Evolutionary conservation across 2,329 filamentous ascomycete genomes (phyloP), one percentile per base, ranked within the genome.

Genomic region (Tolypocladium tundrense): DNA sequence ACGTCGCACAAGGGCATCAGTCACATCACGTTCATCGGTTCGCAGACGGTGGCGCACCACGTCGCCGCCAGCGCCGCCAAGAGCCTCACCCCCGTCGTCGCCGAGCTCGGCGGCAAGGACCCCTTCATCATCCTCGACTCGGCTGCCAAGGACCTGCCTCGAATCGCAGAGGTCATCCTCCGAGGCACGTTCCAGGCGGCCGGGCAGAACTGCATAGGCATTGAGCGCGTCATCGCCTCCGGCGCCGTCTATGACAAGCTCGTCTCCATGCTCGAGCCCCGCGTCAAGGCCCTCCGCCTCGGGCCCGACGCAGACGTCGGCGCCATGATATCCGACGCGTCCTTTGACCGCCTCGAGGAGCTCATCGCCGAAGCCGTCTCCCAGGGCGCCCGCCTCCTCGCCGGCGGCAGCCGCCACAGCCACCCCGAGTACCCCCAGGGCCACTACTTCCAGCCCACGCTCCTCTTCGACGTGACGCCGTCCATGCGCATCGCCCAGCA

Each of bases 121-220:
- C 89, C 94, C 8, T 90, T 90, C 39, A 86, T 99, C 60, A 75
- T 99, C 27, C 85, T 97, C 45, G 91, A 97, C 71, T 91, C 94
- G 48, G 80, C 87, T 3, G 73, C 72, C 53, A 69, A 70, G 59
- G 81, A 91, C 66, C 79, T 97, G 59, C 74, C 83, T 5, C 84
- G 88, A 48, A 86, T 97, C 54, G 82, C 84, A 43, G 89, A 91
- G 61, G 88, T 95, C 62, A 83, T 97, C 61, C 87, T 99, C 75
- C 86, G 94, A 56, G 94, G 93, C 56, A 91, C 90, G 11, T 99
- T 97, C 75, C 94, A 99, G 73, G 91, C 91, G 55, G 88, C 91
- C 19, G 94, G 94, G 1, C 94, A 99, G 73, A 99, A 99, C 75
- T 99, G 94, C 74, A 93, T 99, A 68, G 94, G 94, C 57, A 93